Evolutionary conservation across 2,329 filamentous ascomycete genomes (phyloP).

Genomic region (Fusarium sarcochroum): DNA sequence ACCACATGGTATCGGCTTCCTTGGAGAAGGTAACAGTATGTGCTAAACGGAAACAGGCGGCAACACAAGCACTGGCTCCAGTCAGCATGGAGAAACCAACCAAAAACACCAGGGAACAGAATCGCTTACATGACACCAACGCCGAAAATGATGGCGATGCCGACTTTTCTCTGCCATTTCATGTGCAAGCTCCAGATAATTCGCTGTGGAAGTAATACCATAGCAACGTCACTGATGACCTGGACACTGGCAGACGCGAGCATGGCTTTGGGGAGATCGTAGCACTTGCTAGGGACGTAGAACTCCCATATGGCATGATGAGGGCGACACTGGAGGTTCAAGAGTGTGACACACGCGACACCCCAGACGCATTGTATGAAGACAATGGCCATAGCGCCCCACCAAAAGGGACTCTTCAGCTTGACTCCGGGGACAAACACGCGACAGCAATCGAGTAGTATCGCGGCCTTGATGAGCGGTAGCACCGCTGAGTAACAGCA

Average conservation of each 20-base stretch:
- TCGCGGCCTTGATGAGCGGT: no score
- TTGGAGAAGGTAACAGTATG: conserved; percentile 51
- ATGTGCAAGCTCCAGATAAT: conserved; percentile 30
- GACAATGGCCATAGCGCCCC: conserved; percentile 12
- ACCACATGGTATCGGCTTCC: conserved; percentile 53
- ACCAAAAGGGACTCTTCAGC: conserved; percentile 19
- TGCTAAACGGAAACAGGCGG: conserved; percentile 56
- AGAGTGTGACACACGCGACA: conserved; percentile 16
- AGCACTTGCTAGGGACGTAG: conserved; percentile 21
- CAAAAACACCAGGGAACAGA: no score
- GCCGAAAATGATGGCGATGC: conserved; percentile 26
- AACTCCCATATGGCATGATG: conserved; percentile 33
- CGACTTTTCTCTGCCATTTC: conserved; percentile 26
- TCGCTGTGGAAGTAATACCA: conserved; percentile 23
- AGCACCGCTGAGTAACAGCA: no score
- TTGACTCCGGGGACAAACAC: conserved; percentile 15
- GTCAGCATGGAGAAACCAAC: no score
- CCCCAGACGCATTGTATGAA: conserved; percentile 23
- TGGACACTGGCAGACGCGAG: conserved; percentile 21
- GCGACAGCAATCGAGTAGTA: conserved; percentile 9
- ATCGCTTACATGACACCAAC: conserved; percentile 28
- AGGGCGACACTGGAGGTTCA: conserved; percentile 30
- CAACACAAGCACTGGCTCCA: conserved; percentile 55
- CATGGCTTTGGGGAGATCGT: conserved; percentile 18
- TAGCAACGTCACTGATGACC: conserved; percentile 22